These are phyloP conservation scores for Psidium guajava DNA, from an alignment of 345 rosid genomes.

Conservation along the genomic window DNA sequence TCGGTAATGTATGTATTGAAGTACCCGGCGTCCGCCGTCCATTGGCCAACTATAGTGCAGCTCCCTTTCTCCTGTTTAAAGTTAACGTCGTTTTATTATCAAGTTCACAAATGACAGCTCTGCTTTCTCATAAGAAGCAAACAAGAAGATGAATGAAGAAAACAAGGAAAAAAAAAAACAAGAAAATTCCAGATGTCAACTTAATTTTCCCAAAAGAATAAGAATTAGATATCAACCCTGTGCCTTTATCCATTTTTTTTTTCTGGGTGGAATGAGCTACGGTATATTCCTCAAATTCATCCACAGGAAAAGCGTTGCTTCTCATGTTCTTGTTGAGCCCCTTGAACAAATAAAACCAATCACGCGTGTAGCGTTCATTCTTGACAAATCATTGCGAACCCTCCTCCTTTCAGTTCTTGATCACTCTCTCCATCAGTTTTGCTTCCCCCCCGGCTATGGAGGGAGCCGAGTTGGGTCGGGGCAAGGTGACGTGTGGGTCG, in stretches of 20 bases:
- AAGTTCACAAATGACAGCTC: background rate
- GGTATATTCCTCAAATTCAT: background rate
- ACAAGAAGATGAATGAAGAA: background rate
- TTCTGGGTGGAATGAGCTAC: background rate
- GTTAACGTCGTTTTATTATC: background rate
- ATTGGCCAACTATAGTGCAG: too few species aligned
- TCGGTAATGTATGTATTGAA: background rate
- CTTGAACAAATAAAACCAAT: background rate
- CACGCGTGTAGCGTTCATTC: background rate
- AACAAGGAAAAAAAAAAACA: background rate
- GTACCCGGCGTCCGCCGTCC: too few species aligned
- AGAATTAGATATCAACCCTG: background rate
- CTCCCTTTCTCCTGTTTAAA: background rate
- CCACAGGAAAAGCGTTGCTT: background rate
- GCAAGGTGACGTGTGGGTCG: constrained; percentile 56
- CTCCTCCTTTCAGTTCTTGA: background rate
- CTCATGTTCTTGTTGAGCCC: background rate
- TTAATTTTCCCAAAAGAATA: background rate
- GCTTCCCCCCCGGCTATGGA: background rate
- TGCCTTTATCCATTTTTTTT: background rate
- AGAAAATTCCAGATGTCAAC: background rate
- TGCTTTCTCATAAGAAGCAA: background rate
- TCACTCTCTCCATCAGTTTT: background rate
- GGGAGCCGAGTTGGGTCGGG: background rate
- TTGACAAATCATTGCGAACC: background rate